phyloP scores from a whole-genome alignment of 176 grass and related monocot species.

The Eragrostis nindensis region DNA sequence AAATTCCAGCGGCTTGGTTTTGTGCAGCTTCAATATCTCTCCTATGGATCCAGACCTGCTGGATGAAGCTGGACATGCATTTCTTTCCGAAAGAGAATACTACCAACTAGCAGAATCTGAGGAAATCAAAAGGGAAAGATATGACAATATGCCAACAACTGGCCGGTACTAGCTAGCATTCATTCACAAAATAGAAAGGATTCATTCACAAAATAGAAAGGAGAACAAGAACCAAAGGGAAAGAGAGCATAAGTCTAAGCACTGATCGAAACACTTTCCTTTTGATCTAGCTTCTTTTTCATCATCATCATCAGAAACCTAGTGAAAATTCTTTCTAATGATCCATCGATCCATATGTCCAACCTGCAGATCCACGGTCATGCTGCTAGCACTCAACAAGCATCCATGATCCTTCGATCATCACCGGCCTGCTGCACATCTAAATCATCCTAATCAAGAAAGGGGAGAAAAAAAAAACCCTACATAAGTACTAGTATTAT shows the following conservation, averaged over 20 bases:
- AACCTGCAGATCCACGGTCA: conserved; percentile 31
- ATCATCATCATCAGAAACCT: conserved; percentile 35
- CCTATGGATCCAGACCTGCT: background rate
- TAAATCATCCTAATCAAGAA: conserved; percentile 28
- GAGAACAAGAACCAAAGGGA: background rate
- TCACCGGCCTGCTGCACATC: background rate
- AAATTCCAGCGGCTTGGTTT: too few species aligned
- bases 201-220: conserved; percentile 27
- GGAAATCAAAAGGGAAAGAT: conserved; percentile 23
- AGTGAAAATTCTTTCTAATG: conserved; percentile 12
- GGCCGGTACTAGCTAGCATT: background rate
- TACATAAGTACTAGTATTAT: conserved; percentile 15
- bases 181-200: too few species aligned
- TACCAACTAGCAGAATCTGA: conserved; percentile 22
- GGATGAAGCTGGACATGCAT: conserved; percentile 6
- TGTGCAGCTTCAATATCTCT: too few species aligned
- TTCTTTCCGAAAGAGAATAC: conserved; percentile 28
- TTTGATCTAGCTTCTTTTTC: conserved; percentile 9
- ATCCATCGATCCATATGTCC: conserved; percentile 14
- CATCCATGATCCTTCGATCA: conserved; percentile 51
- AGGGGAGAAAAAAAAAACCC: background rate
- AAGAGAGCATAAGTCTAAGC: conserved; percentile 24
- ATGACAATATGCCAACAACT: conserved; percentile 24
- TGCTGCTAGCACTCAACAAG: background rate
- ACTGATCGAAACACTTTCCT: conserved; percentile 41